phyloP scores from a whole-genome alignment of 1,284 basidiomycete species.

The Trichosporon inkin region DNA sequence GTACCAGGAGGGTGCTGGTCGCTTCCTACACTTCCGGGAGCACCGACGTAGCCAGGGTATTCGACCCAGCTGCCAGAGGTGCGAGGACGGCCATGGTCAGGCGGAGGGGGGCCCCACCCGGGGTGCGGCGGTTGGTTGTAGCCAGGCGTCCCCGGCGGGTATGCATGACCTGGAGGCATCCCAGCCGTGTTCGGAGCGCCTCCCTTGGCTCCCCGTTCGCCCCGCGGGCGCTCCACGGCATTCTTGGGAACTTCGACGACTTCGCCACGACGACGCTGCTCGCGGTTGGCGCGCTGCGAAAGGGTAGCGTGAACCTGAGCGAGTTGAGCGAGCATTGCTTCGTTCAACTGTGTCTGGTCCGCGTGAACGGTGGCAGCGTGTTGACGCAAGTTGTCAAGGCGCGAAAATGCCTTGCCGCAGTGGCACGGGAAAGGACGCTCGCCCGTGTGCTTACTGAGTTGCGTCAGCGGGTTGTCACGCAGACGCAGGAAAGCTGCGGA shows the following conservation, averaged over 20 bases:
- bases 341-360: constrained; percentile 78
- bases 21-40: constrained; percentile 16
- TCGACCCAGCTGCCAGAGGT: constrained; percentile 33
- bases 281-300: constrained; percentile 49
- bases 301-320: constrained; percentile 79
- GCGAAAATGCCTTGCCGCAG: constrained; percentile 90
- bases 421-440: constrained; percentile 94
- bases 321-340: constrained; percentile 84
- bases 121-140: constrained; percentile 15
- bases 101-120: constrained; percentile 20
- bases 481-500: neutral
- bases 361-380: constrained; percentile 94
- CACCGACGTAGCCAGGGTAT: constrained; percentile 26
- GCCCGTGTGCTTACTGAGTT: constrained; percentile 85
- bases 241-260: constrained; percentile 50
- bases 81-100: constrained; percentile 31
- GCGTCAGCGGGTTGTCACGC: constrained; percentile 13
- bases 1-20: constrained; percentile 19
- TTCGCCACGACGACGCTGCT: constrained; percentile 47
- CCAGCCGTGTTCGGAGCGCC: constrained; percentile 8
- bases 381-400: constrained; percentile 92
- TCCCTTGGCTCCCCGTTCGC: constrained; percentile 21
- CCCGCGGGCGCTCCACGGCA: constrained; percentile 41
- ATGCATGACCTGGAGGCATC: constrained; percentile 9
- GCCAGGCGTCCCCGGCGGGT: constrained; percentile 12